Conservation (phyloP, 1,139 yeast genomes). For the Candida sp. region DNA sequence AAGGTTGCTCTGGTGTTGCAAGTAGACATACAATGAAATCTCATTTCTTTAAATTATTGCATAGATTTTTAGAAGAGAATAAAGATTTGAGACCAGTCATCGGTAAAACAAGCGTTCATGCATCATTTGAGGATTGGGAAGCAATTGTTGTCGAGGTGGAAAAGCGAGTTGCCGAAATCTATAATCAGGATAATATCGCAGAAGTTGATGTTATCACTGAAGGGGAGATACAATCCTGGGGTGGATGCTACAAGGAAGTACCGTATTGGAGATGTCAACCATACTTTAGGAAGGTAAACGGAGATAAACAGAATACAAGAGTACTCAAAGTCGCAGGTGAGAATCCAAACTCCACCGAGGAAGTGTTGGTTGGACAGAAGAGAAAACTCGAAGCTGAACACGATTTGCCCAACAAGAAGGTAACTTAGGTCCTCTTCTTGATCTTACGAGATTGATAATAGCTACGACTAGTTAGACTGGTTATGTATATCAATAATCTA, state of each 20-base stretch:
- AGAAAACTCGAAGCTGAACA: constrained; percentile 4
- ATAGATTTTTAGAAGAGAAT: constrained; percentile 72
- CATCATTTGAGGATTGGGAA: constrained; percentile 61
- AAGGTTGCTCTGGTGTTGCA: constrained; percentile 63
- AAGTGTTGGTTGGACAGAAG: not conserved
- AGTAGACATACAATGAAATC: constrained; percentile 85
- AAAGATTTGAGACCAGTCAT: constrained; percentile 75
- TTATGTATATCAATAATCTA: not conserved
- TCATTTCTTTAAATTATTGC: constrained; percentile 83
- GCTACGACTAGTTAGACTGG: no score
- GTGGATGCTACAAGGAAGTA: constrained; percentile 75
- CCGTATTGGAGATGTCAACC: constrained; percentile 99
- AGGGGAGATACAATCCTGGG: constrained; percentile 66
- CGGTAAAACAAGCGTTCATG: constrained; percentile 52
- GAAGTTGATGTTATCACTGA: constrained; percentile 48
- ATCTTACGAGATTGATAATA: no score
- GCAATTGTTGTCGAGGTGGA: constrained; percentile 68
- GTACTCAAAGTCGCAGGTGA: constrained; percentile 40
- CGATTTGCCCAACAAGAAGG: not conserved
- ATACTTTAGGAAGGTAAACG: constrained; percentile 82
- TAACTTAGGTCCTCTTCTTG: not conserved
- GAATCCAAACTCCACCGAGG: constrained; percentile 5
- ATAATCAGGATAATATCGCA: constrained; percentile 35
- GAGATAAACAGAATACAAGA: constrained; percentile 47
- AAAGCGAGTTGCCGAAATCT: constrained; percentile 54